Percentiles rank a stretch among this genome's conserved stretches.
Conservation (phyloP, 1,139 yeast genomes). For the Zygoascus sp. region DNA sequence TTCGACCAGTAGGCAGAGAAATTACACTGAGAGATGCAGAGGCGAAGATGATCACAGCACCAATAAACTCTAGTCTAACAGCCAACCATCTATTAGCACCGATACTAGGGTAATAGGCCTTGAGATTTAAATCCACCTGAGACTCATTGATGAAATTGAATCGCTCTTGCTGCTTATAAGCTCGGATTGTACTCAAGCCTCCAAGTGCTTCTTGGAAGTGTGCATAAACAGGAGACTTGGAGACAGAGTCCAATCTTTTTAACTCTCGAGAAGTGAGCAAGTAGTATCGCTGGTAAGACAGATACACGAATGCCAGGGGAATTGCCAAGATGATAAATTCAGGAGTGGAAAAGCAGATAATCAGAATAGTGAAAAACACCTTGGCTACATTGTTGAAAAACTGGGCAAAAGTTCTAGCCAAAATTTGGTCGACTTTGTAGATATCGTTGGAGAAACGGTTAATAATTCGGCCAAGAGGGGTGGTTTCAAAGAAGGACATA, state of each 20-base stretch:
- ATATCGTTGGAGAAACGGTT: conserved; percentile 94
- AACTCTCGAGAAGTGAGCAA: conserved; percentile 74
- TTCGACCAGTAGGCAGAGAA: conserved; percentile 59
- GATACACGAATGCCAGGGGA: conserved; percentile 69
- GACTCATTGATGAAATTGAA: conserved; percentile 70
- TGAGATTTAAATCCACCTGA: conserved; percentile 78
- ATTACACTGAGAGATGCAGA: conserved; percentile 78
- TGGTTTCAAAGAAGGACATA: conserved; percentile 95
- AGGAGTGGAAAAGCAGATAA: conserved; percentile 86
- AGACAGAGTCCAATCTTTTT: conserved; percentile 89
- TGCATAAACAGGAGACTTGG: conserved; percentile 91
- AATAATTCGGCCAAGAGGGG: conserved; percentile 91
- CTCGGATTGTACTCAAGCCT: conserved; percentile 87
- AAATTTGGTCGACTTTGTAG: conserved; percentile 82
- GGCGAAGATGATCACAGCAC: conserved; percentile 78
- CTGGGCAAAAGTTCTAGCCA: conserved; percentile 80
- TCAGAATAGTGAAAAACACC: conserved; percentile 77
- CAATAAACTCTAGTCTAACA: conserved; percentile 83
- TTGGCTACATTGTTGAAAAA: conserved; percentile 68
- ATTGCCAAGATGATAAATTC: conserved; percentile 65
- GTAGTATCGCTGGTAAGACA: conserved; percentile 85
- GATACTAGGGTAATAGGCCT: conserved; percentile 90
- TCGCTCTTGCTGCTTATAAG: conserved; percentile 71
- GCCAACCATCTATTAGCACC: conserved; percentile 97
- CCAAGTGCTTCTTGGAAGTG: conserved; percentile 94